Evolutionary conservation across 2,329 filamentous ascomycete species (phyloP).

Genomic region (Lecanoromycetidae sp.): DNA sequence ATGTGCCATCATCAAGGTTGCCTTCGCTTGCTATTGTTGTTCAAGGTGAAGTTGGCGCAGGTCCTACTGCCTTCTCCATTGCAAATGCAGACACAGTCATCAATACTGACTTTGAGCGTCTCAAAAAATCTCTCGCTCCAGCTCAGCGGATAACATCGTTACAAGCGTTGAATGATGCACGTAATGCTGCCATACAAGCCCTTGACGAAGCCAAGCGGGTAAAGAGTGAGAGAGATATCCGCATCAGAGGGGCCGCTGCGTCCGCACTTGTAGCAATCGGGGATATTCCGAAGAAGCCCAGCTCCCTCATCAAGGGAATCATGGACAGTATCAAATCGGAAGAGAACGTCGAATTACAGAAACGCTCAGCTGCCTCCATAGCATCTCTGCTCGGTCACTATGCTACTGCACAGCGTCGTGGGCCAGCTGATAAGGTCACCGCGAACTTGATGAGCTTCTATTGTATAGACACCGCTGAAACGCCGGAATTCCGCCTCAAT

Average conservation of each 20-base stretch:
- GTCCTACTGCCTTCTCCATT: conserved; percentile 84
- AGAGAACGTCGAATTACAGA: conserved; percentile 79
- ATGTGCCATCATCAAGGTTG: conserved; percentile 61
- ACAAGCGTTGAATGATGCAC: conserved; percentile 66
- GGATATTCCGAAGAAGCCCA: conserved; percentile 83
- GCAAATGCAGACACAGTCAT: conserved; percentile 79
- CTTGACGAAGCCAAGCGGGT: conserved; percentile 68
- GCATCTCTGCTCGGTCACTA: conserved; percentile 78
- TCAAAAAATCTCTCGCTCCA: conserved; percentile 81
- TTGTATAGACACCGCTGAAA: conserved; percentile 94
- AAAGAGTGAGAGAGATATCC: conserved; percentile 71
- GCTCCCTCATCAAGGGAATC: conserved; percentile 82
- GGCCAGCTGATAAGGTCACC: conserved; percentile 89
- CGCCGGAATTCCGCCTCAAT: conserved; percentile 84
- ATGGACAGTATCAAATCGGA: conserved; percentile 98
- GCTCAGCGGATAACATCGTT: conserved; percentile 75
- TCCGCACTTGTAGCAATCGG: conserved; percentile 81
- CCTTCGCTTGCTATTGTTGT: conserved; percentile 80
- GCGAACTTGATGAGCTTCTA: conserved; percentile 94
- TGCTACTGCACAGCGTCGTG: conserved; percentile 63
- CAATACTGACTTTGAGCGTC: conserved; percentile 68
- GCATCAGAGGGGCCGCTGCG: conserved; percentile 75
- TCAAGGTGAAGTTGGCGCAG: conserved; percentile 83
- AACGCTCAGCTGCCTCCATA: conserved; percentile 72
- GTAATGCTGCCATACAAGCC: conserved; percentile 54